Base-by-base conservation (phyloP, 805 yeast genomes). In the Hanseniaspora nectarophila region DNA sequence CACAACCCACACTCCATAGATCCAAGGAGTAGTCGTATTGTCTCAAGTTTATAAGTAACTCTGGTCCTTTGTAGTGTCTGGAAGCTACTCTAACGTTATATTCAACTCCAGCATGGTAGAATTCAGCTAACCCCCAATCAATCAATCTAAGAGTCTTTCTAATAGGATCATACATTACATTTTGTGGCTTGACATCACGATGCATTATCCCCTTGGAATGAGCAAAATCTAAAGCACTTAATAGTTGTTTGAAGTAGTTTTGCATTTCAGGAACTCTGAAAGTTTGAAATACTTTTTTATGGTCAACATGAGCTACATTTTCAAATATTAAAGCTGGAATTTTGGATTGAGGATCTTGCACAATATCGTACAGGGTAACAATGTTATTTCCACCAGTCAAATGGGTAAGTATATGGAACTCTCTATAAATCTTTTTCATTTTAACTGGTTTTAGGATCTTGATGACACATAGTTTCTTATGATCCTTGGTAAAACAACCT, bases 171-270 rank as follows among this genome's bases (percentile, higher is more conserved):
- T 87, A 87, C 95, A 87, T 87, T 42, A 87, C 86, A 62, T 87
- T 87, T 66, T 87, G 95, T 10, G 95, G 95, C 64, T 87, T 87
- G 47, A 87, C 95, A 67, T 87, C 96, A 64, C 96, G 73, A 67
- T 87, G 96, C 82, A 87, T 87, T 57, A 89, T 86, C 34, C 97
- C 97, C 82, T 84, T 84, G 5, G 94, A 83, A 69, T 89, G 97
- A 51, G 86, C 82, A 66, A 76, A 88, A 69, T 89, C 94, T 57
- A 89, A 73, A 0, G 96, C 96, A 54, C 72, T 75, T 60, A 89
- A 73, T 57, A 89, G 71, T 68, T 88, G 92, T 57, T 73, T 80
- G 77, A 89, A 85, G 68, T 89, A 89, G 68, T 67, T 86, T 58
- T 86, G 77, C 58, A 88, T 82, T 63, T 89, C 96, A 49, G 69